Conservation (phyloP, 2,329 filamentous ascomycete species). For the Pestalotiopsis sp. region DNA sequence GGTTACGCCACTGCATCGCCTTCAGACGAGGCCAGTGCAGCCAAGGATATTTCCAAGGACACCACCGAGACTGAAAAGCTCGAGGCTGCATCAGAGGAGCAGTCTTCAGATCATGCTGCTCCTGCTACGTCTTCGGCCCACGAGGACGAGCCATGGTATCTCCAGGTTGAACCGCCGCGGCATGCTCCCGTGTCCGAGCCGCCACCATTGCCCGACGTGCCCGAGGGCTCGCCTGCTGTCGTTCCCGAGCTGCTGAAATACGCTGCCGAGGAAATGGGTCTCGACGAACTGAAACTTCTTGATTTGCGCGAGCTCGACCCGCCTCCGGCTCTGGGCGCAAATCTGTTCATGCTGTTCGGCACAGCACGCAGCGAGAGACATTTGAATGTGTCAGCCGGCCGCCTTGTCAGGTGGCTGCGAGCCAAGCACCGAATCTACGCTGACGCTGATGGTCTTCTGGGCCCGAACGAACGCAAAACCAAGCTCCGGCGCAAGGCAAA, state of each 20-base stretch:
- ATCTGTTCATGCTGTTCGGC: conserved; percentile 88
- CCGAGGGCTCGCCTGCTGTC: conserved; percentile 68
- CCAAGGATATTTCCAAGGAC: background rate
- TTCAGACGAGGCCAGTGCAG: background rate
- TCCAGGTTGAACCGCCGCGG: conserved; percentile 66
- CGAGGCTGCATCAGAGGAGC: conserved; percentile 3
- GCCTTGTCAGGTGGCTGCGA: conserved; percentile 84
- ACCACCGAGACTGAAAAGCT: background rate
- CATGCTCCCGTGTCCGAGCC: conserved; percentile 49
- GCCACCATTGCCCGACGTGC: conserved; percentile 52
- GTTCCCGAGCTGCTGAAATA: conserved; percentile 74
- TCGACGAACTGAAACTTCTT: conserved; percentile 78
- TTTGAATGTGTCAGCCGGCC: conserved; percentile 85
- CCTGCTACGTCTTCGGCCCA: conserved; percentile 10
- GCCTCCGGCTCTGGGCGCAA: conserved; percentile 81
- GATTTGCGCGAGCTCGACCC: conserved; percentile 85
- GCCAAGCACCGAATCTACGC: conserved; percentile 71
- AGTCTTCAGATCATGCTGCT: conserved; percentile 10
- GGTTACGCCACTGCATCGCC: background rate
- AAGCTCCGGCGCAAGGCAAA: conserved; percentile 80
- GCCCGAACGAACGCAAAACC: conserved; percentile 86
- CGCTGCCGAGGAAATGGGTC: conserved; percentile 78
- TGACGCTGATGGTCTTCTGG: conserved; percentile 83
- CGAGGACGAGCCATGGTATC: conserved; percentile 69
- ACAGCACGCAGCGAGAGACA: conserved; percentile 92